A percentile compares a stretch with the other conserved stretches of the same genome.
phyloP scores from a whole-genome alignment of 1,284 basidiomycete species.

The Sporisorium graminicola region DNA sequence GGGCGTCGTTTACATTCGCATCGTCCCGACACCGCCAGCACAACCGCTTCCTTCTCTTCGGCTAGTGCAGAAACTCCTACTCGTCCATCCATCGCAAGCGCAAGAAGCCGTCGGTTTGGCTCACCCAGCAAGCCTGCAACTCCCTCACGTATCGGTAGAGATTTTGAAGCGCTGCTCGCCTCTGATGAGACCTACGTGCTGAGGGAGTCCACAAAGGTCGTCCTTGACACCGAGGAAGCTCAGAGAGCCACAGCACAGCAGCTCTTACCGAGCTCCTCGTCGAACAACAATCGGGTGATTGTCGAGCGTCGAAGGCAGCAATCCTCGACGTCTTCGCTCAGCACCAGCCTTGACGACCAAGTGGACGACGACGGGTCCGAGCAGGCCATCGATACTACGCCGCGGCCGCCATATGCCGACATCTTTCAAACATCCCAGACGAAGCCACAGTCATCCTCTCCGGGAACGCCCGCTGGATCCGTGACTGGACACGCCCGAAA shows the following conservation, averaged over 20 bases:
- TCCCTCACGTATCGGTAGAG: constrained; percentile 40
- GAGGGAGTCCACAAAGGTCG: constrained; percentile 38
- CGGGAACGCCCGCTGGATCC: constrained; percentile 4
- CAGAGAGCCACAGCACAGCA: neutral
- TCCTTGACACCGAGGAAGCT: constrained; percentile 19
- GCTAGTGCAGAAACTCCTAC: constrained; percentile 19
- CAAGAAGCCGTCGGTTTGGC: constrained; percentile 15
- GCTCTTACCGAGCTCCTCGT: constrained; percentile 1
- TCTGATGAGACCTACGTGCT: constrained; percentile 56
- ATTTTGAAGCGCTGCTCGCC: constrained; percentile 53
- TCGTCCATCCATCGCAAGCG: constrained; percentile 11
- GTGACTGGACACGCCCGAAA: neutral
- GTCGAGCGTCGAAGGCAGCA: constrained; percentile 31
- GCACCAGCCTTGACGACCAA: constrained; percentile 16
- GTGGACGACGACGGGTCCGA: constrained; percentile 19
- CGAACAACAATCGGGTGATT: constrained; percentile 29
- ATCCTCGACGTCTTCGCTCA: constrained; percentile 17
- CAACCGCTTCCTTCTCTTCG: constrained; percentile 29
- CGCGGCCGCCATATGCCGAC: constrained; percentile 20
- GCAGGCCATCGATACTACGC: constrained; percentile 16
- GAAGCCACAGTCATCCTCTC: constrained; percentile 8
- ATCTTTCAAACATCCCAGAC: constrained; percentile 18
- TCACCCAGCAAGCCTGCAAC: constrained; percentile 24
- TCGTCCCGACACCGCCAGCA: constrained; percentile 31
- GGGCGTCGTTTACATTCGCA: constrained; percentile 2